These are phyloP conservation scores for Bocquillonia castaneifolia DNA, from an alignment of 441 rosid genomes.

Conservation along the genomic window DNA sequence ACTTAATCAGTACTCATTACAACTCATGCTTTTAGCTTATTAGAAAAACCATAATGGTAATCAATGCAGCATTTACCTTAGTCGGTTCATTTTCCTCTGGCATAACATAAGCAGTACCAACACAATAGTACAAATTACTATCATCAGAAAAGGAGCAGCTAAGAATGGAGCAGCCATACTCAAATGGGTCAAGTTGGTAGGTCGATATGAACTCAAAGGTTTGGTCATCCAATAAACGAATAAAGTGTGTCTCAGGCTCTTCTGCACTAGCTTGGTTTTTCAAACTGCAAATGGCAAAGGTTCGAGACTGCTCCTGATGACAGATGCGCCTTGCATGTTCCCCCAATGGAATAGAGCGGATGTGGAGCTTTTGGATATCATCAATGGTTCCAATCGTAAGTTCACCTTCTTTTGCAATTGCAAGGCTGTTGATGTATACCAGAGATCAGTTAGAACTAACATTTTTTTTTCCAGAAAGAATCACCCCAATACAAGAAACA, in stretches of 20 bases:
- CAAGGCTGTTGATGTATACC: conserved; percentile 58
- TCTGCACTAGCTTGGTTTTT: conserved; percentile 74
- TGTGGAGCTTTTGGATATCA: conserved; percentile 98
- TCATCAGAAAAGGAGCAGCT: conserved; percentile 94
- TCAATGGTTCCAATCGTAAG: conserved; percentile 97
- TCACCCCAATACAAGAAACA: background rate
- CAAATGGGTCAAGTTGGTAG: conserved; percentile 80
- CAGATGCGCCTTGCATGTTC: conserved; percentile 95
- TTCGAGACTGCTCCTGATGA: conserved; percentile 94
- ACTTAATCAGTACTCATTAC: background rate
- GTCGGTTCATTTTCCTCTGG: conserved; percentile 95
- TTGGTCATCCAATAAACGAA: conserved; percentile 90
- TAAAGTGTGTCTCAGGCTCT: conserved; percentile 76
- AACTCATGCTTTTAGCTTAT: background rate
- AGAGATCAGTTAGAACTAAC: conserved; percentile 17
- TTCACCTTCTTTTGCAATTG: conserved; percentile 96
- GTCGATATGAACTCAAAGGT: conserved; percentile 79
- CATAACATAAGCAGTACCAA: conserved; percentile 97
- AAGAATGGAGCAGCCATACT: conserved; percentile 86
- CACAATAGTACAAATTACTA: conserved; percentile 74
- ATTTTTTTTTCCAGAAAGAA: background rate
- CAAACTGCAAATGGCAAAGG: conserved; percentile 87
- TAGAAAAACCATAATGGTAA: background rate
- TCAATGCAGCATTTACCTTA: conserved; percentile 43
- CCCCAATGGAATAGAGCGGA: conserved; percentile 92